Percentiles rank a stretch among this genome's conserved stretches.
These are phyloP conservation scores for Chaetomium fimeti DNA, from an alignment of 495 filamentous ascomycete genomes.

Conservation along the genomic window DNA sequence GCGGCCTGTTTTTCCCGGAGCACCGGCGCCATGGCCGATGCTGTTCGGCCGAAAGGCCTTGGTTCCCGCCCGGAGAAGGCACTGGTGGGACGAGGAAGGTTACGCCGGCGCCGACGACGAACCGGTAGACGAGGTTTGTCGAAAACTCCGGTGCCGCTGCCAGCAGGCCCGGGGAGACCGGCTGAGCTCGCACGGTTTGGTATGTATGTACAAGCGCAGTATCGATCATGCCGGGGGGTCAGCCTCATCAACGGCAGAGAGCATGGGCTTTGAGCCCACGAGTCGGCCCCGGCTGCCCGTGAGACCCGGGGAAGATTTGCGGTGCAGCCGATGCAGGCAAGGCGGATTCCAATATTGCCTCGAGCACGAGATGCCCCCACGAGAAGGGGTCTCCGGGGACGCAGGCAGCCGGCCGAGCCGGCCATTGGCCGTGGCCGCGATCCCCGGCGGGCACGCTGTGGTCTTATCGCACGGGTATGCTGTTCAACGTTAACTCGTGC, in stretches of 20 bases:
- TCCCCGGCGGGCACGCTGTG: background rate
- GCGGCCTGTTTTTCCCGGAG: background rate
- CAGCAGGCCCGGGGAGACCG: background rate
- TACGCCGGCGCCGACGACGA: constrained; percentile 3
- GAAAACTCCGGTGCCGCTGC: background rate
- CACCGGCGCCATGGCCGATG: background rate
- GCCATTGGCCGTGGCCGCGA: background rate
- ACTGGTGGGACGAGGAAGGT: constrained; percentile 8
- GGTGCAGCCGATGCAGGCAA: background rate
- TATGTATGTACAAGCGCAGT: background rate
- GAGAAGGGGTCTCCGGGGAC: background rate
- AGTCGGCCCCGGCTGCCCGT: background rate
- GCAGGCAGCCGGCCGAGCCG: background rate
- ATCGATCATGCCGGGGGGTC: background rate
- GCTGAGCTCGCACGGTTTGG: background rate
- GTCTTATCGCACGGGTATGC: background rate
- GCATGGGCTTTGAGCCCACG: background rate
- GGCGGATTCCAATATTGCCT: background rate
- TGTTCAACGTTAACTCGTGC: background rate
- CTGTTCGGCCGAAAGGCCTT: constrained; percentile 5
- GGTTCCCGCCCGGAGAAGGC: background rate
- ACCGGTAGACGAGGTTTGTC: background rate
- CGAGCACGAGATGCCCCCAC: too few relatives aligned
- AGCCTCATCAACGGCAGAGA: background rate
- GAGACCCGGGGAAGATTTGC: background rate